Evolutionary conservation across 1,139 yeast species (phyloP).

Genomic region (Hyphopichia burtonii): DNA sequence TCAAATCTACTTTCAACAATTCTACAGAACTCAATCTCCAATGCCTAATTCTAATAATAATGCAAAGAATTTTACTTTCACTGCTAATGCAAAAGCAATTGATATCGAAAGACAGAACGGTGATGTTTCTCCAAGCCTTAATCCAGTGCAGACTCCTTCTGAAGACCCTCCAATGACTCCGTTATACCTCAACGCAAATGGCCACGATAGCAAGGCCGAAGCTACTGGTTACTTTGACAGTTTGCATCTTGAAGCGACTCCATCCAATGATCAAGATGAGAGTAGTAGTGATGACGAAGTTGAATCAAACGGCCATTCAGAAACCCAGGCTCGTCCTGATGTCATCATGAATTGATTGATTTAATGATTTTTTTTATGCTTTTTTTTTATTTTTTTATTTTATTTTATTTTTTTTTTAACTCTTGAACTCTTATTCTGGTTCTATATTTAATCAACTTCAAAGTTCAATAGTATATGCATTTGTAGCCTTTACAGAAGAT

Average conservation of each 20-base stretch:
- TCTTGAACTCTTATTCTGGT: not conserved
- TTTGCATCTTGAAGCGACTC: not conserved
- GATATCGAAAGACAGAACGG: constrained; percentile 14
- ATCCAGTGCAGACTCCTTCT: constrained; percentile 45
- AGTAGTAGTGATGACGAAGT: constrained; percentile 11
- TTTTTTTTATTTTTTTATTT: not conserved
- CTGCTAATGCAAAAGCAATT: constrained; percentile 1
- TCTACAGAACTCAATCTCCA: not conserved
- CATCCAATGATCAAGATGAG: not conserved
- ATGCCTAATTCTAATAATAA: constrained; percentile 8
- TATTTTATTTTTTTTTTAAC: not conserved
- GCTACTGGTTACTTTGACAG: constrained; percentile 2
- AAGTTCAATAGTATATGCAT: too few relatives aligned
- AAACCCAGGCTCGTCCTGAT: not conserved
- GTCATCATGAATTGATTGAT: constrained; percentile 1
- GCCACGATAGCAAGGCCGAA: not conserved
- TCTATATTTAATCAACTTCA: not conserved
- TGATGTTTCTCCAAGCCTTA: constrained; percentile 33
- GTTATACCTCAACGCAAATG: constrained; percentile 24
- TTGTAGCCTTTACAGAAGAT: too few relatives aligned
- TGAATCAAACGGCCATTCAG: not conserved
- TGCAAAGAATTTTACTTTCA: not conserved
- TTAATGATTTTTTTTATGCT: not conserved
- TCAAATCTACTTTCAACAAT: constrained; percentile 4
- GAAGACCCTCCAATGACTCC: constrained; percentile 53